These are phyloP conservation scores for Tolypocladium sp. DNA, from an alignment of 2,329 filamentous ascomycete genomes.

Conservation along the genomic window DNA sequence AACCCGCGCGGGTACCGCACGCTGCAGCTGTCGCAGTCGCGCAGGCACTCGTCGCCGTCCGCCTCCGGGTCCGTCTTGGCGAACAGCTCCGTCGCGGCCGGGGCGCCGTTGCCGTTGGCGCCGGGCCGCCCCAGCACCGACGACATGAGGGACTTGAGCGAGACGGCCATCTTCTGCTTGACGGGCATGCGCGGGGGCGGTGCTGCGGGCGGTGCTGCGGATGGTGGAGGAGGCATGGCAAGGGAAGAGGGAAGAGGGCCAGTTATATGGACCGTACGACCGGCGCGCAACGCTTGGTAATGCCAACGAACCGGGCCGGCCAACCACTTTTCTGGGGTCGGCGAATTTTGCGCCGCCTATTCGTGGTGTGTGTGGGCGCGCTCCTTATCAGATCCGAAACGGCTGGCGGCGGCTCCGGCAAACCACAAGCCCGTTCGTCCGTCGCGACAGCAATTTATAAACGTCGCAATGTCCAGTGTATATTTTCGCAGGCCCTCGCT, in stretches of 20 bases:
- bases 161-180: conserved; percentile 33
- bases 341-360: background rate
- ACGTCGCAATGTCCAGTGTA: background rate
- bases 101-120: conserved; percentile 12
- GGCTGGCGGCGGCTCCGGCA: too few relatives aligned
- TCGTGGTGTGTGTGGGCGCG: conserved; percentile 1
- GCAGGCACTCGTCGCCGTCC: conserved; percentile 83
- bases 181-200: conserved; percentile 17
- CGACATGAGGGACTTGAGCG: conserved; percentile 21
- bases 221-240: background rate
- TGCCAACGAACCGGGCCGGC: background rate
- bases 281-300: background rate
- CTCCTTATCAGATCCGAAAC: conserved; percentile 3
- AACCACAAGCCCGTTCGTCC: background rate
- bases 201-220: background rate
- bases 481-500: background rate
- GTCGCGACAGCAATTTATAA: background rate
- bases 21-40: conserved; percentile 76
- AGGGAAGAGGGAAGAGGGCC: background rate
- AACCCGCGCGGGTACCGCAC: conserved; percentile 64
- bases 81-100: conserved; percentile 50
- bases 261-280: background rate
- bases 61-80: conserved; percentile 61
- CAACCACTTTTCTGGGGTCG: background rate
- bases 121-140: conserved; percentile 18